phyloP scores from a whole-genome alignment of 139 green algal genomes.

The Volvox africanus region DNA sequence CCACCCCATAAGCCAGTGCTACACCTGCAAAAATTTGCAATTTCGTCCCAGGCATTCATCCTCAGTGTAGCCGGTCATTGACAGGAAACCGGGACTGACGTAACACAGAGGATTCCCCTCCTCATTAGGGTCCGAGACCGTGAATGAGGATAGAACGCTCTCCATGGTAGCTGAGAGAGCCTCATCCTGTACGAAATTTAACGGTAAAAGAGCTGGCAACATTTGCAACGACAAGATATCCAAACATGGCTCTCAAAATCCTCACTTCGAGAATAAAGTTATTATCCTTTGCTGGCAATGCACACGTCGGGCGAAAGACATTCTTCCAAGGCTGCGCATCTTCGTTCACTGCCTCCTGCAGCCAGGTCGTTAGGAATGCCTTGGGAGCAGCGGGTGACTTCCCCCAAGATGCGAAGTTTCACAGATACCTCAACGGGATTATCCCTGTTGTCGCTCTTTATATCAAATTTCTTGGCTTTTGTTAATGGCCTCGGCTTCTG shows the following conservation, averaged over 20 bases:
- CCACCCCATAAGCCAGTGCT: not conserved
- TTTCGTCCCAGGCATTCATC: constrained; percentile 57
- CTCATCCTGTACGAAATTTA: not conserved
- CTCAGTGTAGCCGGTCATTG: constrained; percentile 47
- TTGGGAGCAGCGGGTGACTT: too few relatives aligned
- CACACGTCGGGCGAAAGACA: constrained; percentile 11
- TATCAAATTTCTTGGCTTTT: constrained; percentile 20
- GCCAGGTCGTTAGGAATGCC: not conserved
- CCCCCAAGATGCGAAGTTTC: too few relatives aligned
- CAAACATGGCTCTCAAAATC: not conserved
- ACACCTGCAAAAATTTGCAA: constrained; percentile 53
- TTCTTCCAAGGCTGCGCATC: constrained; percentile 40
- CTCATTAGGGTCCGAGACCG: constrained; percentile 40
- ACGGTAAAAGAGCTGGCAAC: too few relatives aligned
- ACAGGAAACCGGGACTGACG: constrained; percentile 58
- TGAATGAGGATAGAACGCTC: constrained; percentile 35
- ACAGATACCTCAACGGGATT: not conserved
- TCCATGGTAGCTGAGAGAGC: not conserved
- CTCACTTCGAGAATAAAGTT: constrained; percentile 53
- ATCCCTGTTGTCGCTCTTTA: not conserved
- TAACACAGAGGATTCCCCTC: constrained; percentile 56
- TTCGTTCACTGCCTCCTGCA: constrained; percentile 25
- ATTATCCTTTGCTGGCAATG: constrained; percentile 34
- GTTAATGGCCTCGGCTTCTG: not conserved
- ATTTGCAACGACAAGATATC: not conserved